Percentiles rank a stretch among this genome's conserved stretches.
Conservation (phyloP, 352 stramenopile genomes). For the Thraustochytrium sp. region DNA sequence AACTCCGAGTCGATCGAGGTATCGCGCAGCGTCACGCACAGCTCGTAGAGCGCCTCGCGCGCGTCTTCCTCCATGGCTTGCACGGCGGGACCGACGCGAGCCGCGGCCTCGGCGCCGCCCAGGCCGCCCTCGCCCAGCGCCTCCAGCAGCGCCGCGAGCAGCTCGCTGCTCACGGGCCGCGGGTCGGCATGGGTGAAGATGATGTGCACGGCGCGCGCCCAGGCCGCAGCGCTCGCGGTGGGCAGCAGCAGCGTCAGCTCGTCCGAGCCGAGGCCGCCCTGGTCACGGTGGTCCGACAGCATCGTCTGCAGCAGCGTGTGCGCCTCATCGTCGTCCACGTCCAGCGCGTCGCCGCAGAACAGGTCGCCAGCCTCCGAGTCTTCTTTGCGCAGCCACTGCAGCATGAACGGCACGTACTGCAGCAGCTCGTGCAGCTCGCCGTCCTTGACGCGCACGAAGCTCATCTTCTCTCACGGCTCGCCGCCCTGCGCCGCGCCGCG, state of each 20-base stretch:
- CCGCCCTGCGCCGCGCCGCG: neutral
- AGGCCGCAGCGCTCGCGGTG: neutral
- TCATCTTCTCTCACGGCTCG: neutral
- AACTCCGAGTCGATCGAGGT: conserved; percentile 12
- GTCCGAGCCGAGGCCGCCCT: neutral
- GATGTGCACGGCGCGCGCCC: neutral
- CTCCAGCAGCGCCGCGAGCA: neutral
- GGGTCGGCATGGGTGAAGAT: neutral
- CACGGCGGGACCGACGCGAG: neutral
- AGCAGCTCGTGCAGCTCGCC: neutral
- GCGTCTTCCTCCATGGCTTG: neutral
- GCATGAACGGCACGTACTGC: neutral
- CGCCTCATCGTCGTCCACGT: conserved; percentile 30
- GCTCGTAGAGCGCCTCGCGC: neutral
- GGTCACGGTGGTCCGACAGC: neutral
- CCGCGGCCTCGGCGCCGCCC: neutral
- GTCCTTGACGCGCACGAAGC: neutral
- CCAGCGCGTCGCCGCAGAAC: neutral
- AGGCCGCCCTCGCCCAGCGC: neutral
- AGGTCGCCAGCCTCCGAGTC: conserved; percentile 26
- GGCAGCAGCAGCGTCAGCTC: neutral
- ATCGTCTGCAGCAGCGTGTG: neutral
- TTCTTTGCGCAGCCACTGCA: neutral
- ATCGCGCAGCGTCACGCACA: neutral
- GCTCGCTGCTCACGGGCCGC: neutral